Conservation (phyloP, 1,284 basidiomycete species). For the Irpex rosettiformis region DNA sequence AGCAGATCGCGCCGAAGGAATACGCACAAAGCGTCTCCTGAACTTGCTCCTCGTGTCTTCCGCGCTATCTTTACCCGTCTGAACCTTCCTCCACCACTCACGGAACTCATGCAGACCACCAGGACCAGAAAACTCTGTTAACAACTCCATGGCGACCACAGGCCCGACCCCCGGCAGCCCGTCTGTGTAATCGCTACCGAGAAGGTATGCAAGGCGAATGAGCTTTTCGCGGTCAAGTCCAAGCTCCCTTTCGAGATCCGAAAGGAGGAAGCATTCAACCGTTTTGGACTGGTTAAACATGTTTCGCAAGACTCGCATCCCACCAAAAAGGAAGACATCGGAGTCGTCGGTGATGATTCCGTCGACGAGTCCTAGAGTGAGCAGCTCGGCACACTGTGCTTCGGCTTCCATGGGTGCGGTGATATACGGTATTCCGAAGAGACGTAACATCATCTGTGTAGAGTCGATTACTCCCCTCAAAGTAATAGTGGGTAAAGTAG, state of each 20-base stretch:
- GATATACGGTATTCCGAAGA: conserved; percentile 98
- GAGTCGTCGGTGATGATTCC: conserved; percentile 99
- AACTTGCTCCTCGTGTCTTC: conserved; percentile 75
- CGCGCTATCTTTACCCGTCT: conserved; percentile 79
- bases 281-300: conserved; percentile 99
- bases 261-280: conserved; percentile 89
- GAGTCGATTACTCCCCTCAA: background rate
- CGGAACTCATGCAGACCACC: conserved; percentile 85
- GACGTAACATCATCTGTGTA: conserved; percentile 73
- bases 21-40: conserved; percentile 79
- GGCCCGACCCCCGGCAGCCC: conserved; percentile 94
- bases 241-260: conserved; percentile 87
- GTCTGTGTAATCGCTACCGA: conserved; percentile 98
- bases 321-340: conserved; percentile 98
- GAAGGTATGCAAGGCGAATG: conserved; percentile 86
- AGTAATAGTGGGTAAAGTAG: background rate
- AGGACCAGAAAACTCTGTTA: conserved; percentile 86
- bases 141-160: conserved; percentile 93
- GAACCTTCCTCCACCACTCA: conserved; percentile 96
- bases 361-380: conserved; percentile 84
- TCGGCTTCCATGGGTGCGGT: conserved; percentile 99
- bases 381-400: conserved; percentile 95
- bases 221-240: conserved; percentile 86
- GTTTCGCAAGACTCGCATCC: conserved; percentile 92
- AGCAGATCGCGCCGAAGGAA: background rate